Evolutionary conservation across 495 filamentous ascomycete species (phyloP).

Genomic region (Penicillium diatomitis): DNA sequence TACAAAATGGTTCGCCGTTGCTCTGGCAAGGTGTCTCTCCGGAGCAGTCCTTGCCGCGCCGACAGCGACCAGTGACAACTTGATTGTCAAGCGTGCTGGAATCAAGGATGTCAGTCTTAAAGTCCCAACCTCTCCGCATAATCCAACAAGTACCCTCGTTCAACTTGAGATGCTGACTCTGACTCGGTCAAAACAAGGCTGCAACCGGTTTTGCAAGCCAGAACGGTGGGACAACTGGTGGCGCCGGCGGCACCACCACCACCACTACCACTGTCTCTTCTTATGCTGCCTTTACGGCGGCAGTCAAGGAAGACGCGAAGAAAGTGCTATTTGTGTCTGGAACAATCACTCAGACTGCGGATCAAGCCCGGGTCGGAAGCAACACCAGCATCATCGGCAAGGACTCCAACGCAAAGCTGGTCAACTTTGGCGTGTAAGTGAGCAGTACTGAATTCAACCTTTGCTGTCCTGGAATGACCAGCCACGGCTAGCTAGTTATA

Average conservation of each 20-base stretch:
- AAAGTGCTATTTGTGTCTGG: slow-evolving; percentile 43
- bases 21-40: slow-evolving; percentile 18
- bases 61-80: slow-evolving; percentile 11
- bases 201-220: slow-evolving; percentile 32
- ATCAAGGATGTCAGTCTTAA: slow-evolving; percentile 13
- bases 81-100: slow-evolving; percentile 19
- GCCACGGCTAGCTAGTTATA: not conserved
- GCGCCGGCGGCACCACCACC: slow-evolving; percentile 47
- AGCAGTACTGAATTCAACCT: too few relatives aligned
- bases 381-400: slow-evolving; percentile 49
- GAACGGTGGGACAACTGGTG: slow-evolving; percentile 51
- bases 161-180: not conserved
- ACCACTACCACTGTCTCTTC: slow-evolving; percentile 50
- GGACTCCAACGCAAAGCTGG: slow-evolving; percentile 18
- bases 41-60: slow-evolving; percentile 23
- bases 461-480: not conserved
- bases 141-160: too few relatives aligned
- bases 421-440: slow-evolving; percentile 25
- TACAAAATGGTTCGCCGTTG: slow-evolving; percentile 19
- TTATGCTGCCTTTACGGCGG: slow-evolving; percentile 42
- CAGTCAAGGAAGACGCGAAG: slow-evolving; percentile 33
- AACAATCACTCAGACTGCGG: slow-evolving; percentile 31
- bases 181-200: slow-evolving; percentile 3
- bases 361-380: slow-evolving; percentile 38
- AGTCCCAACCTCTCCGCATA: too few relatives aligned